These are phyloP conservation scores for Chrysanthemum makinoi DNA, from an alignment of 129 eudicot species.

Conservation along the genomic window DNA sequence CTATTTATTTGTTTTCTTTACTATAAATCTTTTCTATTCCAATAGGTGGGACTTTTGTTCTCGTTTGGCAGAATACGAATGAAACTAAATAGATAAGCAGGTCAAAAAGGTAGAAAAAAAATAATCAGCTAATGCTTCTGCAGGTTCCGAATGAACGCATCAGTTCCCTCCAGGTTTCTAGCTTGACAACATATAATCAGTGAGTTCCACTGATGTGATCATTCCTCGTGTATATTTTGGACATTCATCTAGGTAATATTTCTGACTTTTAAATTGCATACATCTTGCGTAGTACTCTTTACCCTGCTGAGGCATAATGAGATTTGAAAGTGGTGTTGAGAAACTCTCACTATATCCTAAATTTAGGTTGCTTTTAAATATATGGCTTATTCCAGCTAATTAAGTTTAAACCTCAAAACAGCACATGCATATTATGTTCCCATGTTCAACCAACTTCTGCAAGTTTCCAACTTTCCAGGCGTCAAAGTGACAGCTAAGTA, in stretches of 20 bases:
- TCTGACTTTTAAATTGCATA: background rate
- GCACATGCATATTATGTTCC: constrained; percentile 38
- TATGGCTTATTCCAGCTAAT: constrained; percentile 31
- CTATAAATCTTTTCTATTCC: too few species aligned
- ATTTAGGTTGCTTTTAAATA: constrained; percentile 17
- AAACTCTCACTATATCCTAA: constrained; percentile 5
- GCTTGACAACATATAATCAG: too few species aligned
- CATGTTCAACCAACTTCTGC: constrained; percentile 40
- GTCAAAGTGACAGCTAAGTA: constrained; percentile 33
- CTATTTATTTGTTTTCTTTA: too few species aligned
- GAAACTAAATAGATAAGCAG: too few species aligned
- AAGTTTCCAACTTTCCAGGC: constrained; percentile 25
- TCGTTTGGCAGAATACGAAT: too few species aligned
- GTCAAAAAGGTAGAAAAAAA: too few species aligned
- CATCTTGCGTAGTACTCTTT: background rate
- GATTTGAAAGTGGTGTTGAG: background rate
- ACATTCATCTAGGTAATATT: background rate
- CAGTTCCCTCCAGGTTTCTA: too few species aligned
- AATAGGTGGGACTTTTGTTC: too few species aligned
- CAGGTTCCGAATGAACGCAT: too few species aligned
- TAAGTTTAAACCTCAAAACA: constrained; percentile 27
- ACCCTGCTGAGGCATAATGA: background rate
- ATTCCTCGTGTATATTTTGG: background rate
- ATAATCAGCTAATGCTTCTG: too few species aligned
- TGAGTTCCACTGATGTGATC: background rate